Evolutionary conservation across 176 grass and related monocot species (phyloP).

Genomic region (Oropetium thomaeum): DNA sequence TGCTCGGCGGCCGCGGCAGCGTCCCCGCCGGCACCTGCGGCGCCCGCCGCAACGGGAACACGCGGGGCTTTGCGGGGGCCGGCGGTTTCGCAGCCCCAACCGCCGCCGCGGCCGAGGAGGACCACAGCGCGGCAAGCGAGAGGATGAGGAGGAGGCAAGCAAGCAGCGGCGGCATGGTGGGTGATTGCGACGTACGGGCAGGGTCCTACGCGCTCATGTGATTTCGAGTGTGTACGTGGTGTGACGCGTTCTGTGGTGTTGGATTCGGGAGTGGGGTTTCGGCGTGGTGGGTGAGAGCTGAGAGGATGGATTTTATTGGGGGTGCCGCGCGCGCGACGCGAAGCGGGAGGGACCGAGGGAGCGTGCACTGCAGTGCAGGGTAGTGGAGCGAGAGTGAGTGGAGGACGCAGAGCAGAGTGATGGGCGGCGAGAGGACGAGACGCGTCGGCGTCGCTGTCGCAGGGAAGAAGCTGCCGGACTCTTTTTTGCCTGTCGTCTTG

Average conservation of each 20-base stretch:
- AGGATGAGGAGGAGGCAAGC: conserved; percentile 15
- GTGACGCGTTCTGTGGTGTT: conserved; percentile 20
- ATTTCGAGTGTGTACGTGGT: neutral
- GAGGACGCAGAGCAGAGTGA: neutral
- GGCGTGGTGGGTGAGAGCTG: too few species aligned
- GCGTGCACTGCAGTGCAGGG: neutral
- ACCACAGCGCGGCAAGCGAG: conserved; percentile 19
- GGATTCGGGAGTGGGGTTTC: conserved; percentile 38
- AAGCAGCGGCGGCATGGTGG: conserved; percentile 40
- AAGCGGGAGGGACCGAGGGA: too few species aligned
- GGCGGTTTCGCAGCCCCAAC: neutral
- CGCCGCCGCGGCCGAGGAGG: neutral
- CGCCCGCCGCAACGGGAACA: conserved; percentile 51
- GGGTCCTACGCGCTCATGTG: conserved; percentile 29
- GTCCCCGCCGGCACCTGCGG: conserved; percentile 49
- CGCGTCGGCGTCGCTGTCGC: conserved; percentile 10
- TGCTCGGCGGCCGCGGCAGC: conserved; percentile 59
- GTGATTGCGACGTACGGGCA: conserved; percentile 12
- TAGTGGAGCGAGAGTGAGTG: neutral
- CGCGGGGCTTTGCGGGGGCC: conserved; percentile 7
- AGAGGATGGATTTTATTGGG: conserved; percentile 52
- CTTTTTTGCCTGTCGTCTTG: conserved; percentile 43
- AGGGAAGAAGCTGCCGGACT: conserved; percentile 1
- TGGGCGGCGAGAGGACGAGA: neutral
- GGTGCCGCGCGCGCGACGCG: conserved; percentile 14